Base-by-base conservation (phyloP, 2,329 filamentous ascomycete genomes). In the Trichoderma sp. region DNA sequence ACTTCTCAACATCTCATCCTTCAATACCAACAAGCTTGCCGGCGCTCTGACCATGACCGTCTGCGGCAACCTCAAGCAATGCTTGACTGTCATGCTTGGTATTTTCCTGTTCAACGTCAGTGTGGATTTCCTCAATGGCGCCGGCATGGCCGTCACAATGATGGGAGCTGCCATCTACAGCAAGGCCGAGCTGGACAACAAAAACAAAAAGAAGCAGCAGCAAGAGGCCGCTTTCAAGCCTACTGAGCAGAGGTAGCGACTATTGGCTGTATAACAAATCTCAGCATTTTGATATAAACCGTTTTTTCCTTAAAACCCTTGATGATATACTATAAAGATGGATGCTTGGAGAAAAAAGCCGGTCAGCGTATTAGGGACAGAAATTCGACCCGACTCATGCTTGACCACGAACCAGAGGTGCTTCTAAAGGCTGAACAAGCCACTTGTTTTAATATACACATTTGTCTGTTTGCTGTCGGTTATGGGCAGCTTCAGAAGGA, bases 31-130 rank as follows among this genome's bases (percentile, higher is more conserved):
- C 77, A 86, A 86, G 77, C 78, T 85, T 46, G 83, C 85, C 6
- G 86, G 86, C 64, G 85, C 86, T 21, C 76, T 88, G 67, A 88
- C 85, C 46, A 87, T 88, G 83, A 86, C 85, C 7, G 85, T 88
- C 5, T 86, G 85, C 70, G 86, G 84, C 66, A 88, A 88, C 73
- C 77, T 88, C 68, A 88, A 88, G 79, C 86, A 87, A 75, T 85
- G 84, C 70, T 75, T 87, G 54, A 87, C 86, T 1, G 85, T 88
- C 14, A 76, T 85, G 43, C 77, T 87, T 34, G 85, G 85, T 56
- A 85, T 87, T 51, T 77, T 83, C 59, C 78, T 86, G 60, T 87
- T 87, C 75, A 81, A 84, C 63, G 81, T 86, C 71, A 78, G 78
- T 30, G 80, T 87, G 32, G 83, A 83, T 72, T 76, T 80, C 72